Conservation (phyloP, 176 grass and related monocot genomes). For the Oryza meridionalis region DNA sequence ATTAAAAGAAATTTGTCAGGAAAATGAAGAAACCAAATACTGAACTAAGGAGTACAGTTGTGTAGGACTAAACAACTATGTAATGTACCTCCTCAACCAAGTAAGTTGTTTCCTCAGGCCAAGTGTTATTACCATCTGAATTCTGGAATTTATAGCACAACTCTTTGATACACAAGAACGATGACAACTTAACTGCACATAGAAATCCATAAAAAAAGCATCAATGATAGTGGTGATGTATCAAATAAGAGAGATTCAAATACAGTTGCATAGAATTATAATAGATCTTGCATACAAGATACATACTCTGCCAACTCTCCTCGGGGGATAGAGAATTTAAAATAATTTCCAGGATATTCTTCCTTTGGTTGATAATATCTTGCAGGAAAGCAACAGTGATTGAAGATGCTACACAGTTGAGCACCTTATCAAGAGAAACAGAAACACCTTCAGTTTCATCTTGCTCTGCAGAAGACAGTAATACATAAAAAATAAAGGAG, state of each 20-base stretch:
- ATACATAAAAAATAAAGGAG: constrained; percentile 32
- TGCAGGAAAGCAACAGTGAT: constrained; percentile 63
- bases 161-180: constrained; percentile 85
- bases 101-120: constrained; percentile 50
- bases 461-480: constrained; percentile 57
- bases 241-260: constrained; percentile 7
- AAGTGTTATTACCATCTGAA: constrained; percentile 39
- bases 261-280: constrained; percentile 33
- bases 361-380: constrained; percentile 71
- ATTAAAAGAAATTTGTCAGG: constrained; percentile 40
- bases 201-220: constrained; percentile 24
- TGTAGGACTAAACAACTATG: constrained; percentile 21
- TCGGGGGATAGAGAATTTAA: constrained; percentile 72
- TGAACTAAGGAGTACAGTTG: not conserved
- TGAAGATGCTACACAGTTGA: constrained; percentile 81
- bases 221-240: constrained; percentile 36
- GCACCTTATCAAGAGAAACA: constrained; percentile 78
- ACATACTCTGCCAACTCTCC: constrained; percentile 81
- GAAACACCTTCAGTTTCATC: constrained; percentile 72
- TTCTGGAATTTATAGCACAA: constrained; percentile 67
- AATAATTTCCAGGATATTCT: constrained; percentile 72
- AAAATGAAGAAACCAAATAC: constrained; percentile 42
- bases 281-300: constrained; percentile 28
- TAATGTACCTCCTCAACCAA: constrained; percentile 75
- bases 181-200: constrained; percentile 83